Base-by-base conservation (phyloP, 2,329 filamentous ascomycete genomes). In the Paramyrothecium roridum region DNA sequence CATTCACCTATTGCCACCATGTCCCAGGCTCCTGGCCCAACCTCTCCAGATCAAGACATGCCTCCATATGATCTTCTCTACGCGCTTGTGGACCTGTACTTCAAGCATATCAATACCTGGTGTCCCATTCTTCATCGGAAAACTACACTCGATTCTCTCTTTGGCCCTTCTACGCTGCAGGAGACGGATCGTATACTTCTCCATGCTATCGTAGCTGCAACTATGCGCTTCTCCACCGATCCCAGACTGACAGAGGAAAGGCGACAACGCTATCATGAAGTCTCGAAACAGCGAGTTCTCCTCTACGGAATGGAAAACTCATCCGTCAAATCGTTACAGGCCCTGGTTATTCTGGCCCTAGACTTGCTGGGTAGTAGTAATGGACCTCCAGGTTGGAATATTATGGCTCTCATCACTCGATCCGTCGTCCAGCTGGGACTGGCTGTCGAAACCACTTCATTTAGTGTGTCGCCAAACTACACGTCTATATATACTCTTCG, bases 81-180 rank as follows among this genome's bases (percentile, higher is more conserved):
- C 63, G 81, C 85, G 2, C 72, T 92, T 12, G 87, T 88, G 8
- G 88, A 91, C 62, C 77, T 91, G 1, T 92, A 90, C 67, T 92
- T 92, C 65, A 89, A 90, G 59, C 86, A 91, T 64, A 84, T 91
- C 67, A 91, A 91, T 65, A 88, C 87, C 0, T 92, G 89, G 88
- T 96, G 91, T 67, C 92, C 93, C 0, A 95, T 96, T 22, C 77
- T 96, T n/a, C 91, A 96, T 71, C 85, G 91, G 21, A 86, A 90
- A 65, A 86, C 88, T 3, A 96, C 91, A 0, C 72, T 96, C 10
- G 90, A 96, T 63, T 85, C 86, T 1, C 79, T 96, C 0, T 96
- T 96, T 62, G 91, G 91, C 0, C 84, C 87, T 1, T 84, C 86
- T 0, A 83, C 87, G 2, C 76, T 95, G 2, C 89, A 93, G 40